Evolutionary conservation across 2,329 filamentous ascomycete genomes (phyloP), one percentile per base, ranked within the genome.

Genomic region (Blastomyces emzantsi): DNA sequence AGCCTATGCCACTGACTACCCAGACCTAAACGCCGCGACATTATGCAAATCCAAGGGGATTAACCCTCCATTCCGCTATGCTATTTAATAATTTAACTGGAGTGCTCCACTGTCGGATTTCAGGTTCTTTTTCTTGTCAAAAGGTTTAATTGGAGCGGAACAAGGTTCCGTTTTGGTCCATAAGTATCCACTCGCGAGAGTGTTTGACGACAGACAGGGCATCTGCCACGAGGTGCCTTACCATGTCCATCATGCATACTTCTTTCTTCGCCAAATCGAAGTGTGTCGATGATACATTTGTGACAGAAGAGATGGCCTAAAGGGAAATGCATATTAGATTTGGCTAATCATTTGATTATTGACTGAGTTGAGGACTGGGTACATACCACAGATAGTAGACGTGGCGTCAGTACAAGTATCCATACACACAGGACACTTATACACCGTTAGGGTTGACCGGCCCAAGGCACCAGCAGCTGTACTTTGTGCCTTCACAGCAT

Each of bases 291-390:
- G 52, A 87, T 81, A 68, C 85, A 87, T 45, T 81, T 81, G 68
- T 87, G 84, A 70, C 85, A 87, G 72, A 87, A 87, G 30, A 87
- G 76, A 69, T 87, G 85, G 0, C 85, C 83, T 85, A 51, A 25
- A 64, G 8, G 47, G 0, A 57, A 25, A 43, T 8, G 43, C 30
- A 28, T 28, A 33, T 60, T 60, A 60, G 43, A 28, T 25, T 28
- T 4, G 19, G 58, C n/a, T 51, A 25, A 47, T 36, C n/a, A n/a
- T 49, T 15, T 28, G 57, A 22, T 36, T 19, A 30, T 33, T 43
- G 19, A 58, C 9, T 62, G 61, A 11, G 43, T 11, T 13, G 25
- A 36, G 19, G 33, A 22, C n/a, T n/a, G 49, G 17, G 36, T 28
- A 76, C 81, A 63, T 77, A 85, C 84, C 85, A 69, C 85, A 87